Evolutionary conservation across 2,329 filamentous ascomycete genomes (phyloP).

Genomic region (Paecilomyces sp.): DNA sequence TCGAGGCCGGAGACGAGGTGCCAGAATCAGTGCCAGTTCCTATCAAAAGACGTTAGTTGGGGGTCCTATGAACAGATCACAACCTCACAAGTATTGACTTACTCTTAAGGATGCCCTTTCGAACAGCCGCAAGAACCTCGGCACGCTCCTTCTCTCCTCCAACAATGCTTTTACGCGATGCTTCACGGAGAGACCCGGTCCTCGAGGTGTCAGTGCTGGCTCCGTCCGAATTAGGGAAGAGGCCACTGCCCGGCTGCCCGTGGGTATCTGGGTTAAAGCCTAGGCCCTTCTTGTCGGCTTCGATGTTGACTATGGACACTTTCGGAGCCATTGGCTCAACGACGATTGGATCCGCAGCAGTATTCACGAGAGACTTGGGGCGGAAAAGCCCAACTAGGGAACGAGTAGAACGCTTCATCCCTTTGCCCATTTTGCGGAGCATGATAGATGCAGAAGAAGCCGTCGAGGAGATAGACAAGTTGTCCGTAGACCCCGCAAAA

Average conservation of each 20-base stretch:
- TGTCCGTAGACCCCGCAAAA: constrained; percentile 89
- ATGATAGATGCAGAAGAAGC: constrained; percentile 44
- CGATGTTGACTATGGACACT: constrained; percentile 91
- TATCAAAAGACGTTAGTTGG: constrained; percentile 13
- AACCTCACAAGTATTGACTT: constrained; percentile 26
- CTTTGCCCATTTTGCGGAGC: constrained; percentile 94
- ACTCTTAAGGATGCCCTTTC: constrained; percentile 95
- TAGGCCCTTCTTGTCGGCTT: constrained; percentile 80
- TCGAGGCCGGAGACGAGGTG: constrained; percentile 61
- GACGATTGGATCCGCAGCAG: constrained; percentile 60
- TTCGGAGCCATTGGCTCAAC: constrained; percentile 66
- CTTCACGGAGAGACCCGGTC: constrained; percentile 9
- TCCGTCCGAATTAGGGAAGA: constrained; percentile 76
- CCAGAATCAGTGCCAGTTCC: constrained; percentile 51
- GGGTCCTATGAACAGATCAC: neutral
- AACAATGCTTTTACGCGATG: constrained; percentile 74
- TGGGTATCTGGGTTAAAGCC: constrained; percentile 63
- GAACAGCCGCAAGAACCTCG: constrained; percentile 83
- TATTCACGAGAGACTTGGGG: constrained; percentile 83
- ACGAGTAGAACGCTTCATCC: constrained; percentile 89
- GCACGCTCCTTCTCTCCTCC: constrained; percentile 85
- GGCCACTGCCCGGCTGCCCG: constrained; percentile 57
- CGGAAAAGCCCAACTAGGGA: constrained; percentile 92
- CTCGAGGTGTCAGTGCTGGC: constrained; percentile 64
- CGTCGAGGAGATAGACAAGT: constrained; percentile 53